A percentile compares a stretch with the other conserved stretches of the same genome.
Evolutionary conservation across 768 basidiomycete genomes (phyloP).

Genomic region (Podaxis sp.): DNA sequence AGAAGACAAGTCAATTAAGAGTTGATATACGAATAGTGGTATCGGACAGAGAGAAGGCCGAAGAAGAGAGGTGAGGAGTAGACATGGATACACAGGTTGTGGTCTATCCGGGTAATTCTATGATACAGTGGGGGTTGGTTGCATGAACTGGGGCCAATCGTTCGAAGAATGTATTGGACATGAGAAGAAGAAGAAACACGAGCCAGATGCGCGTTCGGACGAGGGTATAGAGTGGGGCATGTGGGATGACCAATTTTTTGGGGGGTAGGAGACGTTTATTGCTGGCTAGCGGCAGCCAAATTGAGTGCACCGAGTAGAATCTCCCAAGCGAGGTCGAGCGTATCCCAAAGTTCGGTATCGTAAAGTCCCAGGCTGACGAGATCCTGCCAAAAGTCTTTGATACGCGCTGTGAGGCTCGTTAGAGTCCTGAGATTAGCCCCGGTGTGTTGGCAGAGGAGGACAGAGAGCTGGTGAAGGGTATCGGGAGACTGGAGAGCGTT

Average conservation of each 20-base stretch:
- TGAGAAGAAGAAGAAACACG: slow-evolving; percentile 5
- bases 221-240: slow-evolving; percentile 1
- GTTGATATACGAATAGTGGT: neutral
- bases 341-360: slow-evolving; percentile 75
- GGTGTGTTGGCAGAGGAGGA: slow-evolving; percentile 49
- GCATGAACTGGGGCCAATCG: neutral
- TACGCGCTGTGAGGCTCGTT: slow-evolving; percentile 59
- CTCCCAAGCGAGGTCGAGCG: slow-evolving; percentile 79
- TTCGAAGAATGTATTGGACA: neutral
- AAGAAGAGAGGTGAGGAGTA: neutral
- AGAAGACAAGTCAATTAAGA: neutral
- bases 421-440: slow-evolving; percentile 43
- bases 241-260: neutral
- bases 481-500: slow-evolving; percentile 46
- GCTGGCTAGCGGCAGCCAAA: slow-evolving; percentile 39
- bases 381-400: slow-evolving; percentile 82
- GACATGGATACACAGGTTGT: slow-evolving; percentile 4
- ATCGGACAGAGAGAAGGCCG: neutral
- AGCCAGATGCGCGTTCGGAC: slow-evolving; percentile 8
- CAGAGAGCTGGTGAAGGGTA: slow-evolving; percentile 54
- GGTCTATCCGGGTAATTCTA: slow-evolving; percentile 12
- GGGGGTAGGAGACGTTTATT: neutral
- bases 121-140: slow-evolving; percentile 10
- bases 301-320: slow-evolving; percentile 61
- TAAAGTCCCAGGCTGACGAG: slow-evolving; percentile 71